Conservation (phyloP, 768 basidiomycete species). For the Xerocomellus amylosporus region DNA sequence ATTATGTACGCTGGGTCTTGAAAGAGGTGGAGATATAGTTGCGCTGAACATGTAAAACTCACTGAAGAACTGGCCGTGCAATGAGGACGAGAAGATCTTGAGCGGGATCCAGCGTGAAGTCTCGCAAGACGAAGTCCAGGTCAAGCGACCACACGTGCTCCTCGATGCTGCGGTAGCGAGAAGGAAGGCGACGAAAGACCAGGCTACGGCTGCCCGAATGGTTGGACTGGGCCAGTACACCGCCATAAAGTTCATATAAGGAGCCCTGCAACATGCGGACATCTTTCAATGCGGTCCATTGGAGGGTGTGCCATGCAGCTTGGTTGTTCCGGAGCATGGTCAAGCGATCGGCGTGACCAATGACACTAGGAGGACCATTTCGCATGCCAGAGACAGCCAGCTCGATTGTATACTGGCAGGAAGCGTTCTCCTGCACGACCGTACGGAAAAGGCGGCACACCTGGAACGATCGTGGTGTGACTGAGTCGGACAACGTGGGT, state of each 20-base stretch:
- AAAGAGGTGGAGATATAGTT: slow-evolving; percentile 3
- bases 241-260: slow-evolving; percentile 59
- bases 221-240: slow-evolving; percentile 47
- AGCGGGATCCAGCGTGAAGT: slow-evolving; percentile 63
- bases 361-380: slow-evolving; percentile 33
- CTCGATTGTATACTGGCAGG: slow-evolving; percentile 43
- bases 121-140: slow-evolving; percentile 41
- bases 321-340: slow-evolving; percentile 39
- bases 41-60: slow-evolving; percentile 11
- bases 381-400: slow-evolving; percentile 44
- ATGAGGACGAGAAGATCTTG: slow-evolving; percentile 61
- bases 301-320: slow-evolving; percentile 39
- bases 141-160: slow-evolving; percentile 44
- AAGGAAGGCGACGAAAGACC: slow-evolving; percentile 49
- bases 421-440: slow-evolving; percentile 29
- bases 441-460: slow-evolving; percentile 33
- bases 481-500: background rate
- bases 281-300: slow-evolving; percentile 32
- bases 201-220: slow-evolving; percentile 28
- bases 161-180: slow-evolving; percentile 45
- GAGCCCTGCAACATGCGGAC: slow-evolving; percentile 43
- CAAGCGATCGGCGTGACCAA: slow-evolving; percentile 36
- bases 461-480: slow-evolving; percentile 18
- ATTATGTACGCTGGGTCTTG: slow-evolving; percentile 11
- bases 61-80: slow-evolving; percentile 37